A percentile compares a stretch with the other conserved stretches of the same genome.
phyloP scores from a whole-genome alignment of 345 rosid genomes.

The Acer saccharum region DNA sequence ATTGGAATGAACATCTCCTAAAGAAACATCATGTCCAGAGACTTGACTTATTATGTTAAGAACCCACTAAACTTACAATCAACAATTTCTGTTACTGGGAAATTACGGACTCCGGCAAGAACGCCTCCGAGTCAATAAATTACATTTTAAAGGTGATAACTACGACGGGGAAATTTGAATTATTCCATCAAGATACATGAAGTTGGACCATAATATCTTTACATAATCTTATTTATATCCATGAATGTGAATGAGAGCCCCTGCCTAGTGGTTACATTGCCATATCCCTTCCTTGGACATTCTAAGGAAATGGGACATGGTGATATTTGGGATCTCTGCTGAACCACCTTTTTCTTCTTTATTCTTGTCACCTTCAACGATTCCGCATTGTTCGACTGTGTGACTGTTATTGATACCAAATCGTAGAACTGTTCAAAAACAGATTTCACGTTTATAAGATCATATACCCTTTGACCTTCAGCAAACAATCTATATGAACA shows the following conservation, averaged over 20 bases:
- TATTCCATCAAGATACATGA: constrained; percentile 16
- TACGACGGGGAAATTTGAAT: constrained; percentile 2
- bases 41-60: neutral
- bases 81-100: constrained; percentile 9
- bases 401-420: constrained; percentile 66
- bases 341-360: constrained; percentile 50
- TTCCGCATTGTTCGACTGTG: constrained; percentile 46
- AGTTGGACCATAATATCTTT: constrained; percentile 1
- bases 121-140: constrained; percentile 18
- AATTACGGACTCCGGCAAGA: constrained; percentile 3
- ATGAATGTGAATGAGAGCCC: neutral
- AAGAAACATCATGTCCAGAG: neutral
- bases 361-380: constrained; percentile 64
- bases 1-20: neutral
- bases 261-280: constrained; percentile 32
- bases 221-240: constrained; percentile 24
- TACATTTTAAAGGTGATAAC: constrained; percentile 9
- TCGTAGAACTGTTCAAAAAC: constrained; percentile 67
- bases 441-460: neutral
- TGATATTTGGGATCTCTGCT: constrained; percentile 58
- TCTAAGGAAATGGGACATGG: constrained; percentile 63
- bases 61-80: constrained; percentile 4
- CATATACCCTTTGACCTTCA: neutral
- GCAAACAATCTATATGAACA: neutral
- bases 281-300: constrained; percentile 90